phyloP scores from a whole-genome alignment of 495 filamentous ascomycete species.

The Baudoinia panamericana region DNA sequence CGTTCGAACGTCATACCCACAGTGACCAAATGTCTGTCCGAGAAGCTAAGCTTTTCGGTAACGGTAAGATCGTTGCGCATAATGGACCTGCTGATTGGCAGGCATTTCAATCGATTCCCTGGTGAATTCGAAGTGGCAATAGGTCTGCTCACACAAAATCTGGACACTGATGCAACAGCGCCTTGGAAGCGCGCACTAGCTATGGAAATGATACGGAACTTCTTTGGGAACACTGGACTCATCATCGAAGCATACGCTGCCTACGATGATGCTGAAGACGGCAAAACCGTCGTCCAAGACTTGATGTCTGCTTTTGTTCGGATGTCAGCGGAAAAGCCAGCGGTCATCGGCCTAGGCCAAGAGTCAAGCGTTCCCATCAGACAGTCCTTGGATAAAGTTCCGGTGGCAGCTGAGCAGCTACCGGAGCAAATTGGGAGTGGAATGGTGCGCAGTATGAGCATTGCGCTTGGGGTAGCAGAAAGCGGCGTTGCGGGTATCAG shows the following conservation, averaged over 20 bases:
- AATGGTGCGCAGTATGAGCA: constrained; percentile 75
- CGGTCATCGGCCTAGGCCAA: constrained; percentile 70
- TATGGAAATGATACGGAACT: constrained; percentile 77
- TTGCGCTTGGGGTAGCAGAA: constrained; percentile 71
- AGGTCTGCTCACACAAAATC: constrained; percentile 68
- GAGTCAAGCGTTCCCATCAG: constrained; percentile 65
- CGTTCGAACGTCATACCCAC: constrained; percentile 73
- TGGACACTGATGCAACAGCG: constrained; percentile 67
- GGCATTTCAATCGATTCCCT: constrained; percentile 59
- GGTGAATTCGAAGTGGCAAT: constrained; percentile 77
- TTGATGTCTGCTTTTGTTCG: constrained; percentile 74
- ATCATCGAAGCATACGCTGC: constrained; percentile 67
- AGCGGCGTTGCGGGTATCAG: constrained; percentile 63
- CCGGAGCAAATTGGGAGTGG: too few relatives aligned
- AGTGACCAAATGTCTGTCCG: constrained; percentile 62
- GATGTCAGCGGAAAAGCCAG: constrained; percentile 77
- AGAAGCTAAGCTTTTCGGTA: constrained; percentile 65
- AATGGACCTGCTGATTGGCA: constrained; percentile 61
- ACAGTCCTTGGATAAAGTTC: too few relatives aligned
- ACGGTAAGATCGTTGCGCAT: constrained; percentile 73
- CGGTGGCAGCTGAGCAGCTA: too few relatives aligned
- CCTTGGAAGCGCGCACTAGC: constrained; percentile 78
- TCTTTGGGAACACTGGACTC: constrained; percentile 66
- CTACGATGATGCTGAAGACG: constrained; percentile 60
- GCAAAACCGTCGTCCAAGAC: constrained; percentile 65